These are phyloP conservation scores for Phycomyces nitens DNA, from an alignment of 192 early-diverging fungal genomes.

Conservation along the genomic window DNA sequence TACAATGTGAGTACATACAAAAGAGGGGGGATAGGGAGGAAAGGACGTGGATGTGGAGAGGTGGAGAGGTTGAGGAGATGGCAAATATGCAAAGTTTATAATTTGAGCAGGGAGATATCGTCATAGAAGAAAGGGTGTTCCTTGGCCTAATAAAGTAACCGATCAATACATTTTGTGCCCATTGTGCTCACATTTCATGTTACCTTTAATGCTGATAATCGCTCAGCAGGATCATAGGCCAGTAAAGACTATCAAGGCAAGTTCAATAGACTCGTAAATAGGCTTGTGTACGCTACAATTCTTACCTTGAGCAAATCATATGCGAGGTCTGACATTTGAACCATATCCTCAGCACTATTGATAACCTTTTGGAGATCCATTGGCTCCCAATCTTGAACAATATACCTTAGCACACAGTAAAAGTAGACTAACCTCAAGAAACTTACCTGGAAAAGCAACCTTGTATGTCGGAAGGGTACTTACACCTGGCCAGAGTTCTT, in stretches of 20 bases:
- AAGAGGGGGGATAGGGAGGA: too few species aligned
- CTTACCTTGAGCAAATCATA: constrained; percentile 29
- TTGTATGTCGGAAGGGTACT: constrained; percentile 45
- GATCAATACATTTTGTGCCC: neutral
- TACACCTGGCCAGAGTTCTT: constrained; percentile 61
- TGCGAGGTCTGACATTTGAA: constrained; percentile 5
- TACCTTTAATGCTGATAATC: constrained; percentile 34
- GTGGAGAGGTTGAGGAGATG: too few species aligned
- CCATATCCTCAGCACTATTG: neutral
- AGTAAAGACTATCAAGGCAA: constrained; percentile 26
- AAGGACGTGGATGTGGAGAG: too few species aligned
- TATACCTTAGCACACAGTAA: neutral
- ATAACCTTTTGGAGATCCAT: constrained; percentile 8
- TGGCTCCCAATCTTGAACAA: constrained; percentile 18
- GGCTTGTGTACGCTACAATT: neutral
- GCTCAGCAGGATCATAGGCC: constrained; percentile 26
- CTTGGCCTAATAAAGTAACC: constrained; percentile 18
- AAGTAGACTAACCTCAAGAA: neutral
- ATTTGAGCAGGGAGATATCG: constrained; percentile 14
- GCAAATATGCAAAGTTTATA: constrained; percentile 4
- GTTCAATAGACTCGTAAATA: neutral
- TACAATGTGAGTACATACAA: too few species aligned
- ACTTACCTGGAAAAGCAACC: constrained; percentile 44
- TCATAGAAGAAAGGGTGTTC: constrained; percentile 29
- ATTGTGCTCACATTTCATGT: neutral